Evolutionary conservation across 495 filamentous ascomycete species (phyloP), one percentile per base, ranked within the genome.

Genomic region (Thozetella sp.): DNA sequence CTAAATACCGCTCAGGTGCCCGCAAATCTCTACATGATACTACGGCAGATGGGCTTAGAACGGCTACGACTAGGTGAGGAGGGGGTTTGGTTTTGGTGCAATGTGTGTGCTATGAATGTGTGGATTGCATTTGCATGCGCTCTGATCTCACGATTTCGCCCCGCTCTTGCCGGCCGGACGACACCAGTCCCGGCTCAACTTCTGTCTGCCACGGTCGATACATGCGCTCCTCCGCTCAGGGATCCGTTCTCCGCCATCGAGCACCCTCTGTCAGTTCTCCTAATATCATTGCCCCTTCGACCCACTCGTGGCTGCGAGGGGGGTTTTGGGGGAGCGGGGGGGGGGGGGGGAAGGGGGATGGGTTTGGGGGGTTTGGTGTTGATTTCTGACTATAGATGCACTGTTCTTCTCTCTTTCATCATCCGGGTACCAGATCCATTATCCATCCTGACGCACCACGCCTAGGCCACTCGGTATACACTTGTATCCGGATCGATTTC

Each of bases 61-160:
- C 10, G 43, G 43, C 12, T 48, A 20, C 4, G 20, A 19, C 4
- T 10, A 48, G 43, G 43, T 4, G 12, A 48, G 43, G 43, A 48
- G 12, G 43, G 6, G 43, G 20, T 17, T 48, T n/a, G n/a, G n/a
- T n/a, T n/a, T n/a, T n/a, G n/a, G 43, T 48, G 43, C 20, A n/a
- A 48, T 48, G n/a, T 48, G n/a, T 48, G 10, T 48, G 43, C 10
- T 48, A 20, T 20, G 43, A n/a, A 48, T 20, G 43, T 17, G 43
- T 48, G 43, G 43, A 10, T 9, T 48, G 43, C 43, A 48, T 48
- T 48, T 48, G 43, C 43, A 48, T 48, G 43, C 43, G 43, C 43
- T 48, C 43, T 48, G 43, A 48, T 48, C 43, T 48, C 43, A 4
- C 12, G 4, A 3, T 9, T 48, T 4, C 43, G 4, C n/a, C 20